phyloP scores from a whole-genome alignment of 495 filamentous ascomycete species.

The Cairneyella variabilis region DNA sequence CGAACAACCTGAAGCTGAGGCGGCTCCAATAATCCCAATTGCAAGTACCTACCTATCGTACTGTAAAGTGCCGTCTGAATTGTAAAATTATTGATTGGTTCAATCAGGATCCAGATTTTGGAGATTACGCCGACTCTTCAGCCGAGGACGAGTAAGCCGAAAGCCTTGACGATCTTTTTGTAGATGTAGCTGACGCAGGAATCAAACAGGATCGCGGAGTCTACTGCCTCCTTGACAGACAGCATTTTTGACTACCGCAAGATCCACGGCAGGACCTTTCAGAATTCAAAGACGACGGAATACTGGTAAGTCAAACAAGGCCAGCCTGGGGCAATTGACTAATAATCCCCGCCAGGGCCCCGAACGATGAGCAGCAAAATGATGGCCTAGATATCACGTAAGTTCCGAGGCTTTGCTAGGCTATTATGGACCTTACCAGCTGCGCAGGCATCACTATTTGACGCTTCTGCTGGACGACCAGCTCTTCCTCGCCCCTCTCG shows the following conservation, averaged over 20 bases:
- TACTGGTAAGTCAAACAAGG: not conserved
- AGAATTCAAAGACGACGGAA: slow-evolving; percentile 16
- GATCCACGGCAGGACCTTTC: slow-evolving; percentile 37
- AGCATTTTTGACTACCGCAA: slow-evolving; percentile 40
- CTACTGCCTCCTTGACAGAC: slow-evolving; percentile 40
- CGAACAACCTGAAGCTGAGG: too few relatives aligned
- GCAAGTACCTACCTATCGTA: too few relatives aligned
- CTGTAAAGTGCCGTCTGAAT: too few relatives aligned
- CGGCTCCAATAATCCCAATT: too few relatives aligned
- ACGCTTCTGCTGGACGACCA: slow-evolving; percentile 28
- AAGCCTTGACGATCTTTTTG: too few relatives aligned
- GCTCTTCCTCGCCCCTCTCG: slow-evolving; percentile 35
- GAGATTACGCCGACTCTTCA: too few relatives aligned
- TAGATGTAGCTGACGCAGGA: too few relatives aligned
- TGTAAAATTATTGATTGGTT: too few relatives aligned
- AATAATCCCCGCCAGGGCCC: slow-evolving; percentile 24
- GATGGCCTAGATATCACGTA: slow-evolving; percentile 31
- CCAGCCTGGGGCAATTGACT: not conserved
- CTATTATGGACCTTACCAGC: not conserved
- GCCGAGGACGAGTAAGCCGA: too few relatives aligned
- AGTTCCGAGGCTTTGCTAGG: slow-evolving; percentile 8
- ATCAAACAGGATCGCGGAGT: slow-evolving; percentile 25
- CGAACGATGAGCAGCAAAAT: slow-evolving; percentile 34
- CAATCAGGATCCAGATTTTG: too few relatives aligned
- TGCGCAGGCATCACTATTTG: slow-evolving; percentile 37